Conservation (phyloP, 257 asterid species). For the Penstemon davidsonii region DNA sequence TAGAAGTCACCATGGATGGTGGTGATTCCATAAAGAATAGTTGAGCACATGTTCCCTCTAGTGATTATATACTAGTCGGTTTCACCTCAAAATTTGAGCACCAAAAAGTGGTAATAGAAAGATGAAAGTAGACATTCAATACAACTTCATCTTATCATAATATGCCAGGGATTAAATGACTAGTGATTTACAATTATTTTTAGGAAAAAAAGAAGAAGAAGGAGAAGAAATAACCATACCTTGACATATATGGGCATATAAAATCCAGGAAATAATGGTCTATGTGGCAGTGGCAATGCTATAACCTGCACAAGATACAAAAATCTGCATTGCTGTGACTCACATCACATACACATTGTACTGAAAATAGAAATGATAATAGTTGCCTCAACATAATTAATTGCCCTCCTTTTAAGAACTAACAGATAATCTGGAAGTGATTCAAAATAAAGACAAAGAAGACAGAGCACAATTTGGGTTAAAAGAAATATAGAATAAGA, state of each 20-base stretch:
- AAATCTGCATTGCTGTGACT: background rate
- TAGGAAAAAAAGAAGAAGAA: too few species aligned
- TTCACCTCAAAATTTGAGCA: background rate
- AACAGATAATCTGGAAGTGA: too few species aligned
- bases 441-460: too few species aligned
- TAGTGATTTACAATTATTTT: too few species aligned
- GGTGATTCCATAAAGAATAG: too few species aligned
- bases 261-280: constrained; percentile 7
- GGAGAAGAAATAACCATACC: background rate
- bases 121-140: background rate
- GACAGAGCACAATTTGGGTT: too few species aligned
- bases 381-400: too few species aligned
- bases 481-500: too few species aligned
- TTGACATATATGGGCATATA: constrained; percentile 4
- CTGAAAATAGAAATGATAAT: too few species aligned
- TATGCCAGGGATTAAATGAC: background rate
- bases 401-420: too few species aligned
- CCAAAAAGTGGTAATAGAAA: background rate
- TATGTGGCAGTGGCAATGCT: constrained; percentile 15
- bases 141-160: background rate
- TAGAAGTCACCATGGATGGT: background rate
- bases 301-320: constrained; percentile 2
- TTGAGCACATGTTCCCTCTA: background rate
- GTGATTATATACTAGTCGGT: background rate
- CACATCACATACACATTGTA: too few species aligned